Evolutionary conservation across 1,284 basidiomycete genomes (phyloP).

Genomic region (Tilletia caries): DNA sequence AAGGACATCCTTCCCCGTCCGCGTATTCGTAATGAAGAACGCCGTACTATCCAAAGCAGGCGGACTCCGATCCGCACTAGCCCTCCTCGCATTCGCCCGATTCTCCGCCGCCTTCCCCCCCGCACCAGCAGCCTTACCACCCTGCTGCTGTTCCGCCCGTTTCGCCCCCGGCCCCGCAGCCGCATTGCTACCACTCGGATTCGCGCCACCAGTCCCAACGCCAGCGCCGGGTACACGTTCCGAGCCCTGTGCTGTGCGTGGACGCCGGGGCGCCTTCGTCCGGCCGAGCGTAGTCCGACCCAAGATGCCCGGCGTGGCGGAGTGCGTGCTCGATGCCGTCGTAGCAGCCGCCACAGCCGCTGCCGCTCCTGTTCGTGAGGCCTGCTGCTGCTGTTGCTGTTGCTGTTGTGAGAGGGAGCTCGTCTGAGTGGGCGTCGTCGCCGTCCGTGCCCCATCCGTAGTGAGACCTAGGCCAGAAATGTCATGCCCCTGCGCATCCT

Average conservation of each 20-base stretch:
- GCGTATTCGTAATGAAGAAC: conserved; percentile 45
- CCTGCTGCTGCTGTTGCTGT: background rate
- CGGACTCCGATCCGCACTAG: conserved; percentile 16
- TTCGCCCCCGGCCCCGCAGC: background rate
- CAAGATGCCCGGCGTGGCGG: conserved; percentile 1
- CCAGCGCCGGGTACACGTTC: conserved; percentile 24
- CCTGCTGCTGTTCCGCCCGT: background rate
- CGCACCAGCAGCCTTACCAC: conserved; percentile 1
- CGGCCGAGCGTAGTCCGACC: background rate
- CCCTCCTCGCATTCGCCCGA: conserved; percentile 1
- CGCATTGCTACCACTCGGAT: no score
- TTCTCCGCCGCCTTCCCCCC: background rate
- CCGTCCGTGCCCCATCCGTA: no score
- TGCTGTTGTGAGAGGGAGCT: no score
- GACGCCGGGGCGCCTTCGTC: conserved; percentile 19
- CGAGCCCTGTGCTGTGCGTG: conserved; percentile 37
- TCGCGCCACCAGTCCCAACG: no score
- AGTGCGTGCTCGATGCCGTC: background rate
- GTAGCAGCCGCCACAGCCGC: background rate
- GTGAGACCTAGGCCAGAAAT: no score
- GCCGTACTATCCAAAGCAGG: conserved; percentile 45
- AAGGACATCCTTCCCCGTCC: conserved; percentile 42
- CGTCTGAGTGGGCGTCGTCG: no score
- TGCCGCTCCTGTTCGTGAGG: background rate
- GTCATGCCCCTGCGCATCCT: no score